Evolutionary conservation across 1,284 basidiomycete species (phyloP), one percentile per base, ranked within the genome.

Genomic region (Heterobasidion irregulare): DNA sequence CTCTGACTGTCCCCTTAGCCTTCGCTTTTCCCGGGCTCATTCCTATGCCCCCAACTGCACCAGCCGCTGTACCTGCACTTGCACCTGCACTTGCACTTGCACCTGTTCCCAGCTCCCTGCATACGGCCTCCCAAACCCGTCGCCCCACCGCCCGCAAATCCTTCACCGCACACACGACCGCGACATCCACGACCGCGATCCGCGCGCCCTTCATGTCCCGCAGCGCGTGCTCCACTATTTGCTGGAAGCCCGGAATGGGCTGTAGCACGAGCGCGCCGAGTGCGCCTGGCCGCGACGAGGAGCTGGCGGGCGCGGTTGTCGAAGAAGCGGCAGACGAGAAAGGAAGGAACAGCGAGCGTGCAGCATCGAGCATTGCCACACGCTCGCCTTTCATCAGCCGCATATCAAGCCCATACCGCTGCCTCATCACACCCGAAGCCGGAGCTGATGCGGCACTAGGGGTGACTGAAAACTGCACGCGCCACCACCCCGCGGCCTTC

Each of bases 401-500:
- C 66, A 92, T 80, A 63, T 93, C 89, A 47, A 92, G 72, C 0
- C 86, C 89, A 65, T 89, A 83, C 62, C 86, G 88, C 6, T 16
- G 16, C 18, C 26, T 16, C 46, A 10, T 1, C 18, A 10, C 46
- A 4, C 46, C 46, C 10, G 10, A 50, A 44, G 26, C n/a, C 41
- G 26, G 47, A 26, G 26, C 47, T 35, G 47, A 53, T 26, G 26
- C 26, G 6, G 26, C 26, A 5, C 26, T 5, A 5, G 26, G 26
- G 4, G 6, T 26, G 6, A 26, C 26, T 26, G 26, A 41, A 52
- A 47, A 53, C 49, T 88, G 68, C 36, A 92, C 67, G 53, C 90
- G 74, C 70, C 86, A 91, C 90, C 90, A 92, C 6, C 86, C 86
- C 43, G 85, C 83, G 4, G 84, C 78, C 67, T 90, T 91, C 6